A percentile compares a stretch with the other conserved stretches of the same genome.
Evolutionary conservation across 495 filamentous ascomycete genomes (phyloP).

Genomic region (Lindgomyces ingoldianus): DNA sequence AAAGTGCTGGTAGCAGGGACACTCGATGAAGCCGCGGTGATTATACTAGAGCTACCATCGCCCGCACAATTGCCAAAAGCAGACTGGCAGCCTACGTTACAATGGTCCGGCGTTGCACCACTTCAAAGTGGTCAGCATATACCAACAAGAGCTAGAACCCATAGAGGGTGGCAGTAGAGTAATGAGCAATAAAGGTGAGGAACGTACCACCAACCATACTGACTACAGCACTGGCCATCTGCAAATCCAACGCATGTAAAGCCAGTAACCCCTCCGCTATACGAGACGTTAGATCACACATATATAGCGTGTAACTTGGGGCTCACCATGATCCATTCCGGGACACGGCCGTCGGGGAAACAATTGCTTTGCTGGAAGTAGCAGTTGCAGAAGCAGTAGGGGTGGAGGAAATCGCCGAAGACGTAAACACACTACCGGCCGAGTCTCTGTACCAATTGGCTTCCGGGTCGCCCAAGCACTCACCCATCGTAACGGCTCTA

Average conservation of each 20-base stretch:
- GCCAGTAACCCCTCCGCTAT: constrained; percentile 26
- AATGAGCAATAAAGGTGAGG: no score
- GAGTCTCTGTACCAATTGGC: constrained; percentile 68
- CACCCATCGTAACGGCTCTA: constrained; percentile 67
- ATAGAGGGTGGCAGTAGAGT: no score
- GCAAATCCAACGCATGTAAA: constrained; percentile 24
- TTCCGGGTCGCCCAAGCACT: constrained; percentile 69
- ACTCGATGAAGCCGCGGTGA: not conserved
- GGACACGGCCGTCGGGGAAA: constrained; percentile 38
- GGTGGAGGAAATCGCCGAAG: constrained; percentile 34
- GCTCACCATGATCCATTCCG: constrained; percentile 46
- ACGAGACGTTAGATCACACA: not conserved
- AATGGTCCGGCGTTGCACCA: not conserved
- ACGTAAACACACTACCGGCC: constrained; percentile 11
- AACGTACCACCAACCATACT: constrained; percentile 10
- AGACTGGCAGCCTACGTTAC: not conserved
- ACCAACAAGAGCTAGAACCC: no score
- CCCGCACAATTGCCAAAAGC: not conserved
- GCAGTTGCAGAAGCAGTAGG: constrained; percentile 10
- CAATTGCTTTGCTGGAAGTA: constrained; percentile 23
- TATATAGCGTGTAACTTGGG: not conserved
- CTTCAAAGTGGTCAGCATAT: no score
- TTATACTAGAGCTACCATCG: not conserved
- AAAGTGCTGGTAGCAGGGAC: not conserved
- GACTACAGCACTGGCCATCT: constrained; percentile 13